Base-by-base conservation (phyloP, 2,329 filamentous ascomycete genomes). In the Chaetomium strumarium region DNA sequence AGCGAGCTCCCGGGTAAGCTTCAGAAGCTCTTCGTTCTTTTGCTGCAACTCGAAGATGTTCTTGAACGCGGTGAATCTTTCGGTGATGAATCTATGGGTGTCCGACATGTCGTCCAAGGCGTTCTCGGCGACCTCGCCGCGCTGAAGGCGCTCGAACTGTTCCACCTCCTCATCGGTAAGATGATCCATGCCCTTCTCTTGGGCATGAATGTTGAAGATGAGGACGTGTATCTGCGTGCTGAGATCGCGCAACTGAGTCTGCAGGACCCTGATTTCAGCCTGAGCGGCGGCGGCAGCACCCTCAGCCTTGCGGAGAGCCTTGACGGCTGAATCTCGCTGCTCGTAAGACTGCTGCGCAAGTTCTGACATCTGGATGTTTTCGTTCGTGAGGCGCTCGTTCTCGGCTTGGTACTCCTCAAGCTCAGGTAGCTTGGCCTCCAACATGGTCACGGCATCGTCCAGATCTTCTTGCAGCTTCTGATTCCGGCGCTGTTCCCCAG, bases 151-250 rank as follows among this genome's bases (percentile, higher is more conserved):
- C 67, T 95, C 83, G 36, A 96, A 78, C 55, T 90, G 85, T 43
- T 82, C 75, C 19, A 82, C 81, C 60, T 96, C 88, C 56, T 89
- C 84, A 0, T 82, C 75, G 7, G 78, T 83, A 43, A 95, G 76
- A 51, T 84, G 77, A 37, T 86, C 84, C 43, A 86, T 71, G 20
- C 91, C 92, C 67, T 88, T 86, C 63, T 96, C 88, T 50, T 84
- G 82, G 17, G 88, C 83, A 63, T 95, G 85, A 52, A 90, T 79
- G 68, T 96, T 92, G 68, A 95, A 88, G 5, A 96, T 78, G 6
- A 99, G 79, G 65, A 95, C 85, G 67, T 95, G 95, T 58, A 96
- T 82, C 68, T 99, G 91, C 1, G 87, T 85, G 62, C 90, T 90
- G 17, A 95, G 78, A 67, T 97, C 93, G 33, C 92, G 86, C 9